Evolutionary conservation across 2,329 filamentous ascomycete species (phyloP), one percentile per base, ranked within the genome.

Genomic region (Xenoacremonium recifei): DNA sequence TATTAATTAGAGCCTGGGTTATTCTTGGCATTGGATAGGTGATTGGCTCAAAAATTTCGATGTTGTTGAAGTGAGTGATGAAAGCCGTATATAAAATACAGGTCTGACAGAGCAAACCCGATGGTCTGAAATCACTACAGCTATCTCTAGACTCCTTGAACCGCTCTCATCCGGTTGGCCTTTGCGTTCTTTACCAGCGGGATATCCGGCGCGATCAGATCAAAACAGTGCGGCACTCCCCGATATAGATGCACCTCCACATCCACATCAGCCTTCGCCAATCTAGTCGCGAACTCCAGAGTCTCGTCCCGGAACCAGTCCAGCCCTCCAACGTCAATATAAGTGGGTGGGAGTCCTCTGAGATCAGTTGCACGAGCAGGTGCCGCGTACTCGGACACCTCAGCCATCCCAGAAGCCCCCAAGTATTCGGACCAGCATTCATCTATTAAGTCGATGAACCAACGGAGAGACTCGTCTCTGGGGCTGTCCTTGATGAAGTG

Each of bases 171-270:
- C 13, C 23, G 23, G 23, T 27, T 27, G 9, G 23, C 23, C 23
- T 9, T 9, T 13, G 23, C 23, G 9, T 27, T 13, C 23, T 27
- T 27, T 13, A 13, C 23, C 9, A 27, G 13, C 7, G 23, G 7
- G 23, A 27, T 27, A 9, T 45, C 37, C 3, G 53, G 53, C 21
- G 49, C 10, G 20, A 55, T 12, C 16, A 35, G 23, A 27, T 72
- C 68, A 41, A 67, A 71, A 5, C 53, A 60, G 55, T 74, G 69
- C 21, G 61, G 65, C 13, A 66, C 55, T 2, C 69, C 67, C 1
- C 67, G 65, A 54, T 67, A 70, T 4, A 75, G 57, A 51, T 73
- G 70, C 33, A 72, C 47, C 48, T 75, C 69, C 6, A 60, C 56
- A 21, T 60, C 55, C 13, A 71, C 66, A 16, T 69, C 69, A 10